Percentiles rank a stretch among this genome's conserved stretches.
Conservation (phyloP, 2,329 filamentous ascomycete species). For the Aspergillus aculeatus region DNA sequence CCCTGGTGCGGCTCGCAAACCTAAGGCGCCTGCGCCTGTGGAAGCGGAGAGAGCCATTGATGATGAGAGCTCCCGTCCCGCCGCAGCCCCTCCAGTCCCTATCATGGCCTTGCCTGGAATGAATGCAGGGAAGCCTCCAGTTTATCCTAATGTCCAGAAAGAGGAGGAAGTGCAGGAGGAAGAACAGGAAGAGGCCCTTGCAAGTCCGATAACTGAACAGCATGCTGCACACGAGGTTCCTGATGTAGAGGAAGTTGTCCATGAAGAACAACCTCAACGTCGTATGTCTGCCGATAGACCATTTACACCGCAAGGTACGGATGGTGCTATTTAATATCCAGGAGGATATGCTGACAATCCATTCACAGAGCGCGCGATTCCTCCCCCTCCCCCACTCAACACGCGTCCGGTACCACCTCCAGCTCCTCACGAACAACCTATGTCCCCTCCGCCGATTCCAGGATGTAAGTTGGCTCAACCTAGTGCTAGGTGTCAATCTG, state of each 20-base stretch:
- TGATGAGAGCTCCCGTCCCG: slow-evolving; percentile 31
- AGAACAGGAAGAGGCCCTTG: slow-evolving; percentile 50
- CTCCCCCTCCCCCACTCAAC: slow-evolving; percentile 44
- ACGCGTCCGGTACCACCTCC: slow-evolving; percentile 40
- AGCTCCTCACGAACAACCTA: slow-evolving; percentile 35
- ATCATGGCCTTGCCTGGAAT: slow-evolving; percentile 70
- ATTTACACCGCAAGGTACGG: slow-evolving; percentile 54
- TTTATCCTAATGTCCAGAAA: slow-evolving; percentile 49
- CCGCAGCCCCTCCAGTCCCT: slow-evolving; percentile 47
- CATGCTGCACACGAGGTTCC: slow-evolving; percentile 49
- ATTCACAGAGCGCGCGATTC: slow-evolving; percentile 45
- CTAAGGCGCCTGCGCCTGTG: slow-evolving; percentile 44
- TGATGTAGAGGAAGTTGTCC: slow-evolving; percentile 54
- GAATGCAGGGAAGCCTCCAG: slow-evolving; percentile 50
- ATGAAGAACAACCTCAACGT: slow-evolving; percentile 30
- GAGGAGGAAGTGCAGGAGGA: slow-evolving; percentile 53
- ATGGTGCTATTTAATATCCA: background rate
- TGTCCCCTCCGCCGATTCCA: slow-evolving; percentile 38
- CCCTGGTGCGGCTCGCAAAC: slow-evolving; percentile 45
- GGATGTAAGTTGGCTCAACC: slow-evolving; percentile 55
- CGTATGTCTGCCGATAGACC: slow-evolving; percentile 43
- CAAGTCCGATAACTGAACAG: slow-evolving; percentile 43
- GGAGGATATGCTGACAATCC: slow-evolving; percentile 2
- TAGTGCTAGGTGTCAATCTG: slow-evolving; percentile 4
- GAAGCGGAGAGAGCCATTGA: slow-evolving; percentile 36